A percentile compares a stretch with the other conserved stretches of the same genome.
These are phyloP conservation scores for Diaporthe sp. DNA, from an alignment of 2,329 filamentous ascomycete species.

Conservation along the genomic window DNA sequence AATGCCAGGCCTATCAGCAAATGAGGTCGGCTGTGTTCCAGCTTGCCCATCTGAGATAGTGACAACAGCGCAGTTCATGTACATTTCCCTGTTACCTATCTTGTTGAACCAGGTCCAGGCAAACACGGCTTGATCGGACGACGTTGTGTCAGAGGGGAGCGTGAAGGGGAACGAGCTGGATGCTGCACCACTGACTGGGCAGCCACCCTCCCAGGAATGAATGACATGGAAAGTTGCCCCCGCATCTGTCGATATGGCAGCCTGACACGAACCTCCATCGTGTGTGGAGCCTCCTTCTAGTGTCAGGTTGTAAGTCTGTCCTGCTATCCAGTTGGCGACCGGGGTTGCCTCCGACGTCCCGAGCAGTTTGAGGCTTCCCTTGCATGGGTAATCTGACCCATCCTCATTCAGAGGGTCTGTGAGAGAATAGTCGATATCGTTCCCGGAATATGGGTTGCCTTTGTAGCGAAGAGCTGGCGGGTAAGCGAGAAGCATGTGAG, in stretches of 20 bases:
- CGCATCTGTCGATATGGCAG: constrained; percentile 73
- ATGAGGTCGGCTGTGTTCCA: constrained; percentile 4
- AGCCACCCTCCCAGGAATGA: constrained; percentile 52
- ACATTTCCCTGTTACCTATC: constrained; percentile 76
- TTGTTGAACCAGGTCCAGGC: constrained; percentile 77
- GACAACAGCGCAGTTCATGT: constrained; percentile 77
- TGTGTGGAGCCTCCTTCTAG: constrained; percentile 68
- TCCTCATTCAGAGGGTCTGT: constrained; percentile 68
- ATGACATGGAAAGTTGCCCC: constrained; percentile 70
- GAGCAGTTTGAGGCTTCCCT: constrained; percentile 56
- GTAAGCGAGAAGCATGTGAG: constrained; percentile 33
- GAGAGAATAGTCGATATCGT: constrained; percentile 66
- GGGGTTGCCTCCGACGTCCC: constrained; percentile 53
- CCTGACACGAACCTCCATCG: constrained; percentile 74
- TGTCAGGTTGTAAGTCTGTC: constrained; percentile 65
- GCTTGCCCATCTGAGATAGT: constrained; percentile 54
- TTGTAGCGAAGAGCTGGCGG: constrained; percentile 30
- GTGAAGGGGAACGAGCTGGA: constrained; percentile 64
- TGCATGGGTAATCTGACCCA: constrained; percentile 73
- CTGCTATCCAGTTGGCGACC: constrained; percentile 66
- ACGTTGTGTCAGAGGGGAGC: constrained; percentile 65
- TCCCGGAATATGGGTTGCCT: constrained; percentile 47
- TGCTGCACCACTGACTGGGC: constrained; percentile 54
- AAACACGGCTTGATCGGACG: constrained; percentile 64
- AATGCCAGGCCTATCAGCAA: constrained; percentile 5